A percentile compares a stretch with the other conserved stretches of the same genome.
These are phyloP conservation scores for Fraxinus greggii DNA, from an alignment of 305 asterid genomes.

Conservation along the genomic window DNA sequence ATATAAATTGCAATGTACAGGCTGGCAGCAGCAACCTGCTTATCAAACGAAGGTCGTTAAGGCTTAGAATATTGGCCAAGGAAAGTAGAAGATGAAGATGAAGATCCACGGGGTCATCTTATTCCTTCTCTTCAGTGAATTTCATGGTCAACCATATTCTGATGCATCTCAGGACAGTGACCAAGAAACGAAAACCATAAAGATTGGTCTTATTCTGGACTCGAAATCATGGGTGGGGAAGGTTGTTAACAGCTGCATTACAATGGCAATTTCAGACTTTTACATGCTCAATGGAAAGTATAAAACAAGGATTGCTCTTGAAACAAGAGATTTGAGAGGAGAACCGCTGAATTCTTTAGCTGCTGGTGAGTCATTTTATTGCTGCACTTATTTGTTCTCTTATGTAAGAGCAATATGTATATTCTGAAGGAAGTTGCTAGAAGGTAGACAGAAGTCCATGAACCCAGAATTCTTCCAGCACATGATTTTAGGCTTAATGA, in stretches of 20 bases:
- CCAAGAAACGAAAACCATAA: not conserved
- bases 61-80: not conserved
- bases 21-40: not conserved
- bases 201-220: slow-evolving; percentile 29
- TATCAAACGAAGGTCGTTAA: not conserved
- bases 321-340: slow-evolving; percentile 26
- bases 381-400: not conserved
- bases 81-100: slow-evolving; percentile 4
- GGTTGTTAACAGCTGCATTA: slow-evolving; percentile 22
- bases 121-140: slow-evolving; percentile 8
- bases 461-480: not conserved
- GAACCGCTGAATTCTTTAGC: slow-evolving; percentile 24
- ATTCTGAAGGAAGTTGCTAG: not conserved
- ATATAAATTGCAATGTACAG: not conserved
- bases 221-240: slow-evolving; percentile 32
- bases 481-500: not conserved
- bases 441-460: not conserved
- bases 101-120: slow-evolving; percentile 5
- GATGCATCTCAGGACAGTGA: slow-evolving; percentile 1
- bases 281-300: slow-evolving; percentile 6
- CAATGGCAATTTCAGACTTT: slow-evolving; percentile 31
- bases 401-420: not conserved
- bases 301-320: slow-evolving; percentile 21
- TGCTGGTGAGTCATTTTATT: slow-evolving; percentile 27
- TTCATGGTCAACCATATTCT: not conserved